Percentiles rank a stretch among this genome's conserved stretches.
phyloP scores from a whole-genome alignment of 352 stramenopile species.

The Pythium vanterpoolii region DNA sequence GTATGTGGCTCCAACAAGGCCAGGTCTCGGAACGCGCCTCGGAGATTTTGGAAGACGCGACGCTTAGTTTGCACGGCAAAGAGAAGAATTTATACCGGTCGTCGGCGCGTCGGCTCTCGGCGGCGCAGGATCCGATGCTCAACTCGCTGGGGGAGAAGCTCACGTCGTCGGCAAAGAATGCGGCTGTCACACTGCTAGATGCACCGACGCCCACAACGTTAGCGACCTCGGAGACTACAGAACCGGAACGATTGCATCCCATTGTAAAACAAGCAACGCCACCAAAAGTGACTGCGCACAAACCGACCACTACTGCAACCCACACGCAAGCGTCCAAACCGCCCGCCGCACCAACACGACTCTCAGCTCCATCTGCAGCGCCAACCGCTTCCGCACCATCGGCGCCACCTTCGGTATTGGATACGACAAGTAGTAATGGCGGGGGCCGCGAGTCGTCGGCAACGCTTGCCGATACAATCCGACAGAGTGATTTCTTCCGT shows the following conservation, averaged over 20 bases:
- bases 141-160: slow-evolving; percentile 68
- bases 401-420: neutral
- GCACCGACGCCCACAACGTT: neutral
- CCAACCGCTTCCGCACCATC: neutral
- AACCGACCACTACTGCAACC: neutral
- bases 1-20: slow-evolving; percentile 78
- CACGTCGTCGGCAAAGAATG: slow-evolving; percentile 37
- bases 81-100: slow-evolving; percentile 78
- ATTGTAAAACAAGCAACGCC: too few species aligned
- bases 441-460: neutral
- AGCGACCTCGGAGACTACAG: neutral
- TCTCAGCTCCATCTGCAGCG: neutral
- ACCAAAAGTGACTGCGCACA: neutral
- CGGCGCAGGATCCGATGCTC: slow-evolving; percentile 62
- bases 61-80: slow-evolving; percentile 71
- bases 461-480: slow-evolving; percentile 4
- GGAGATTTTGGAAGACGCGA: slow-evolving; percentile 82
- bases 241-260: too few species aligned
- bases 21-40: slow-evolving; percentile 78
- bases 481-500: slow-evolving; percentile 22
- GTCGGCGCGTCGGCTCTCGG: slow-evolving; percentile 57
- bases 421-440: too few species aligned
- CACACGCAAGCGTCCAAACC: slow-evolving; percentile 4
- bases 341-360: neutral
- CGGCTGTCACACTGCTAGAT: slow-evolving; percentile 13